A percentile compares a stretch with the other conserved stretches of the same genome.
phyloP scores from a whole-genome alignment of 1,284 basidiomycete species.

The Trichosporon ovoides region DNA sequence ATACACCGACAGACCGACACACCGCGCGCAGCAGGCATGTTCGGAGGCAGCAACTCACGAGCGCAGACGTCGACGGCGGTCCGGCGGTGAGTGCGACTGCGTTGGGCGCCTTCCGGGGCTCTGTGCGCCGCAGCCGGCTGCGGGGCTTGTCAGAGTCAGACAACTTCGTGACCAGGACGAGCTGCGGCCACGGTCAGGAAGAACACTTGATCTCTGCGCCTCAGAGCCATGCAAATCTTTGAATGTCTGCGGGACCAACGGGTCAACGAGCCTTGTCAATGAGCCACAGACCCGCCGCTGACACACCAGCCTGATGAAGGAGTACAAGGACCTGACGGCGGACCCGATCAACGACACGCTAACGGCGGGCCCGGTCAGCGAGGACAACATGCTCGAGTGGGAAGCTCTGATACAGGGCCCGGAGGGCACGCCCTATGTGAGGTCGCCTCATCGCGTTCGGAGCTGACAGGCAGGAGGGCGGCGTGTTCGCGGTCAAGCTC shows the following conservation, averaged over 20 bases:
- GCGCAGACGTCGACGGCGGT: constrained; percentile 45
- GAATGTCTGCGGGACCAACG: background rate
- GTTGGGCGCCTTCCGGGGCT: background rate
- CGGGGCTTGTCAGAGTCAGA: background rate
- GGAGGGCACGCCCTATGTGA: constrained; percentile 92
- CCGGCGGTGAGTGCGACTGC: constrained; percentile 30
- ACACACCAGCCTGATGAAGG: constrained; percentile 70
- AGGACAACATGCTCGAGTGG: constrained; percentile 97
- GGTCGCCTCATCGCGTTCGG: constrained; percentile 31
- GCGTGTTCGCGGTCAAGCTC: constrained; percentile 87
- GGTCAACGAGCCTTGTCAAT: no score
- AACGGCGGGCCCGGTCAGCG: constrained; percentile 80
- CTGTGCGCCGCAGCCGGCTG: background rate
- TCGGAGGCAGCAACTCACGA: constrained; percentile 33
- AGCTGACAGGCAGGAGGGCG: constrained; percentile 69
- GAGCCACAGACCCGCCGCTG: constrained; percentile 7
- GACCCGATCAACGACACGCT: constrained; percentile 65
- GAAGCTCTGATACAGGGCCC: constrained; percentile 95
- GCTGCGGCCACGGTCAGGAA: background rate
- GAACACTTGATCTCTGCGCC: background rate
- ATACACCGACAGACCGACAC: background rate
- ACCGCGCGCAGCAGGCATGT: constrained; percentile 25
- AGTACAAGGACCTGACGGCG: constrained; percentile 80
- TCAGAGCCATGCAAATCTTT: background rate
- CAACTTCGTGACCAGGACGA: background rate